These are phyloP conservation scores for Cicer pinnatifidum DNA, from an alignment of 306 rosid genomes.

Conservation along the genomic window DNA sequence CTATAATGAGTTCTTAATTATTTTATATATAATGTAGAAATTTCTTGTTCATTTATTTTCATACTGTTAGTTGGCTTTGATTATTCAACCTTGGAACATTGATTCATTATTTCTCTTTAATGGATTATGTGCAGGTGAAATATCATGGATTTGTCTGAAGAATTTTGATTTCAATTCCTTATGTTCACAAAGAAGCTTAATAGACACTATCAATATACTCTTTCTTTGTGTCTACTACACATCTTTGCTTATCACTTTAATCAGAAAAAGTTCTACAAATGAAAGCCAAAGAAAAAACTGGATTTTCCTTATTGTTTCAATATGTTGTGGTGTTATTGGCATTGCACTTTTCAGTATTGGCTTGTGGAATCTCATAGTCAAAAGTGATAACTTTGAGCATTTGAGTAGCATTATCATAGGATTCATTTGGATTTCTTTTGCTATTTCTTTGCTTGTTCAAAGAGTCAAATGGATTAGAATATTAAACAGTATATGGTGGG, in stretches of 20 bases:
- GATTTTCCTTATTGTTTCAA: conserved; percentile 46
- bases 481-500: conserved; percentile 65
- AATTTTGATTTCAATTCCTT: conserved; percentile 50
- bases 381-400: conserved; percentile 18
- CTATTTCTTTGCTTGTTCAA: conserved; percentile 61
- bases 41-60: background rate
- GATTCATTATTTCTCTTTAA: conserved; percentile 13
- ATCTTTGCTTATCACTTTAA: conserved; percentile 35
- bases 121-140: conserved; percentile 45
- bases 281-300: conserved; percentile 44
- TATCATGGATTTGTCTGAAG: conserved; percentile 54
- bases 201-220: conserved; percentile 47
- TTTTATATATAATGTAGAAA: background rate
- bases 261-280: conserved; percentile 35
- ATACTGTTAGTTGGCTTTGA: conserved; percentile 19
- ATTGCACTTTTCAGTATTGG: conserved; percentile 49
- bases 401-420: conserved; percentile 49
- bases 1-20: background rate
- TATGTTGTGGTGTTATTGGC: conserved; percentile 53
- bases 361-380: conserved; percentile 51
- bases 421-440: conserved; percentile 59
- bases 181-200: conserved; percentile 51
- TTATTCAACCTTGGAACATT: background rate
- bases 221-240: conserved; percentile 51
- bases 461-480: conserved; percentile 48